Evolutionary conservation across 2,329 filamentous ascomycete species (phyloP).

Genomic region (Hypomyces perniciosus): DNA sequence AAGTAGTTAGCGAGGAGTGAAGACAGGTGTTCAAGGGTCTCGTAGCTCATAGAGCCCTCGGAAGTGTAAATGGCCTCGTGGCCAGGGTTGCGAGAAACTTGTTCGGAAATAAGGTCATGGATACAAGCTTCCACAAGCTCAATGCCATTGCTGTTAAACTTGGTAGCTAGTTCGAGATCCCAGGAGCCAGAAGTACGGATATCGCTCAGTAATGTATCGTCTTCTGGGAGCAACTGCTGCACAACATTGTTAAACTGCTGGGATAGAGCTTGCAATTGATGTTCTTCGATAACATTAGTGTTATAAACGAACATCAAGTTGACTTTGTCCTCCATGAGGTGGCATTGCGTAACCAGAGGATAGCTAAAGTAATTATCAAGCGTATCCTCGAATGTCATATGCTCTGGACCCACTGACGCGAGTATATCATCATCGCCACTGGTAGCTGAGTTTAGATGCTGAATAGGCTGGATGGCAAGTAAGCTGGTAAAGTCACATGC

Average conservation of each 20-base stretch:
- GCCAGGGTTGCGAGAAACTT: not conserved
- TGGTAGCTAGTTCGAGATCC: not conserved
- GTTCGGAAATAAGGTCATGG: slow-evolving; percentile 9
- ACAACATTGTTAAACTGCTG: slow-evolving; percentile 2
- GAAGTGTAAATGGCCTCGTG: slow-evolving; percentile 8
- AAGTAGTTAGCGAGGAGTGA: slow-evolving; percentile 4
- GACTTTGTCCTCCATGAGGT: not conserved
- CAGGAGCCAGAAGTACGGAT: not conserved
- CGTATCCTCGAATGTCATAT: not conserved
- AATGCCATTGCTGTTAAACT: not conserved
- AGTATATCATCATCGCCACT: slow-evolving; percentile 2
- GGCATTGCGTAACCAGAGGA: not conserved
- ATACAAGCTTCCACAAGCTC: slow-evolving; percentile 20
- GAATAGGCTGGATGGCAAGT: slow-evolving; percentile 3
- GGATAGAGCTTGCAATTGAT: not conserved
- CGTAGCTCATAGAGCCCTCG: not conserved
- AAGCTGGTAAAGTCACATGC: slow-evolving; percentile 4
- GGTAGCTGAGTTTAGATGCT: not conserved
- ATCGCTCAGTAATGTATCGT: not conserved
- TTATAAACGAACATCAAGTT: too few species aligned
- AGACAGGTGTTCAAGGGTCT: not conserved
- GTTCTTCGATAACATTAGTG: too few species aligned
- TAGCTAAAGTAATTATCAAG: not conserved
- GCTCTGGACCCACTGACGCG: not conserved
- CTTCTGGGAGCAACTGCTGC: not conserved